A percentile compares a stretch with the other conserved stretches of the same genome.
phyloP scores from a whole-genome alignment of 78 protist species.

The Chrysochromulina parva region DNA sequence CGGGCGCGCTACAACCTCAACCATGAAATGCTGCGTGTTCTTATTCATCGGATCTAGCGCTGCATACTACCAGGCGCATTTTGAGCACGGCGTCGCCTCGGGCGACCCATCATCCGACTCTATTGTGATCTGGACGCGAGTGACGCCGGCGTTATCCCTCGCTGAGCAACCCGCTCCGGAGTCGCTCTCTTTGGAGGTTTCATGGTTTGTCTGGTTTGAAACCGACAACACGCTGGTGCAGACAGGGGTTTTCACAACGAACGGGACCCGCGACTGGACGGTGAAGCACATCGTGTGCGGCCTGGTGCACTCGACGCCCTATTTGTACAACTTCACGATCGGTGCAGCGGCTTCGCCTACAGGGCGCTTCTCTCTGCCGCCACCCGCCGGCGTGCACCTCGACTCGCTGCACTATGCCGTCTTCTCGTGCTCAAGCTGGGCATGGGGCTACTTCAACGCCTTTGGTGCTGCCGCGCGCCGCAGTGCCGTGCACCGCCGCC shows the following conservation, averaged over 20 bases:
- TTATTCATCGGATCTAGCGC: too few relatives aligned
- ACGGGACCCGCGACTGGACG: background rate
- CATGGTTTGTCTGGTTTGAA: background rate
- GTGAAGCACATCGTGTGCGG: background rate
- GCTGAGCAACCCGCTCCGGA: background rate
- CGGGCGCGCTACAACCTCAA: too few relatives aligned
- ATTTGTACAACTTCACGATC: background rate
- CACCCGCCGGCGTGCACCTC: background rate
- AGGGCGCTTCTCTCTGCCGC: background rate
- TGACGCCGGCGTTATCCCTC: background rate
- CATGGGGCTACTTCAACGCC: conserved; percentile 31
- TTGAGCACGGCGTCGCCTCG: background rate
- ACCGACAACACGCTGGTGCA: background rate
- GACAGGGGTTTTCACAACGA: background rate
- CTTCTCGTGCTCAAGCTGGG: conserved; percentile 22
- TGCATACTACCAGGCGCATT: too few relatives aligned
- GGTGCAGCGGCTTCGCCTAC: background rate
- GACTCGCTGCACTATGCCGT: background rate
- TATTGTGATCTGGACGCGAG: conserved; percentile 11
- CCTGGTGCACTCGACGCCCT: background rate
- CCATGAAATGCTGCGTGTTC: too few relatives aligned
- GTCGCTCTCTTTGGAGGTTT: background rate
- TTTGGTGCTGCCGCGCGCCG: background rate
- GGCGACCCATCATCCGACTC: background rate
- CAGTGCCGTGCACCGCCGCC: background rate